Evolutionary conservation across 257 asterid genomes (phyloP).

Genomic region (Datura wrightii): DNA sequence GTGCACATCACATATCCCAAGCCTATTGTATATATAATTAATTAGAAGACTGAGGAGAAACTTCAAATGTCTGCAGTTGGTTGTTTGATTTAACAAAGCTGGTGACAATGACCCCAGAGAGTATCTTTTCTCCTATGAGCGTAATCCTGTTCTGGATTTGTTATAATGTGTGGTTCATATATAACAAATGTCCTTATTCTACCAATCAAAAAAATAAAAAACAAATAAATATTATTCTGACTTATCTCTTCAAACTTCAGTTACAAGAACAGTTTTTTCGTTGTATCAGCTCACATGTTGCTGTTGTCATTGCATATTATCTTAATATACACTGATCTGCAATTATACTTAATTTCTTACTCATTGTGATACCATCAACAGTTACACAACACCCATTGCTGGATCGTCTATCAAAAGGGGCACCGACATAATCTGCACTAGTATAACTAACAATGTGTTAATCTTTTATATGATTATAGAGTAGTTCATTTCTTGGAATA

Average conservation of each 20-base stretch:
- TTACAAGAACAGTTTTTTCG: not conserved
- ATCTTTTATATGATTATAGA: not conserved
- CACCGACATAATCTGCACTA: not conserved
- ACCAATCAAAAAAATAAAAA: not conserved
- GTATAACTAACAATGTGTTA: not conserved
- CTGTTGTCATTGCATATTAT: not conserved
- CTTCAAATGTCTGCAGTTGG: not conserved
- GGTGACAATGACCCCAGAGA: not conserved
- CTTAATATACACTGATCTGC: not conserved
- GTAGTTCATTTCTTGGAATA: not conserved
- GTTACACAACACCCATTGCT: not conserved
- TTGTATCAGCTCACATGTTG: not conserved
- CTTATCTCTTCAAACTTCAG: constrained; percentile 2
- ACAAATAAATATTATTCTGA: not conserved
- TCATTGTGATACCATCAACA: not conserved
- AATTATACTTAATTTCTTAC: not conserved
- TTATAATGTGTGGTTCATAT: not conserved
- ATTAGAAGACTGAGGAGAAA: not conserved
- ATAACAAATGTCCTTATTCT: too few species aligned
- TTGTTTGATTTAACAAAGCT: not conserved
- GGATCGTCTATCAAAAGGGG: not conserved
- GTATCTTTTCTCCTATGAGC: not conserved
- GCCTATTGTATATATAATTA: not conserved
- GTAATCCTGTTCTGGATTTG: not conserved
- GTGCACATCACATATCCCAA: not conserved